Evolutionary conservation across 345 rosid genomes (phyloP).

Genomic region (Dipteronia dyeriana): DNA sequence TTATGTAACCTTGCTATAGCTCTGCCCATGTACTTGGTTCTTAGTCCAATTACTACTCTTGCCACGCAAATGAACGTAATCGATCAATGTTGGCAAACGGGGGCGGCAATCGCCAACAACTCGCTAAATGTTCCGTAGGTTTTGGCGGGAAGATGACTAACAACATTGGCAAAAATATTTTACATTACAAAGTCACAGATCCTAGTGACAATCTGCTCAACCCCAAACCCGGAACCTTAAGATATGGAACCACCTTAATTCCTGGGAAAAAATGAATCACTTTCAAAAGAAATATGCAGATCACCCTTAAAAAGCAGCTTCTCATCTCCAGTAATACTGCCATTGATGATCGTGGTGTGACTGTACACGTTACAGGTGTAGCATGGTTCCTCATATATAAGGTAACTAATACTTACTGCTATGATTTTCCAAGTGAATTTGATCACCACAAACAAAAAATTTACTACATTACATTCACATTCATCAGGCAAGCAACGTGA

Average conservation of each 20-base stretch:
- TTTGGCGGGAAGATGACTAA: slow-evolving; percentile 65
- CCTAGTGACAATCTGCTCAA: slow-evolving; percentile 62
- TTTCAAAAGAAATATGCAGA: slow-evolving; percentile 59
- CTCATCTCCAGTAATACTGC: slow-evolving; percentile 66
- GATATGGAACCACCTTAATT: slow-evolving; percentile 63
- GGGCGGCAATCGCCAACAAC: slow-evolving; percentile 46
- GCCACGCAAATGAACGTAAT: slow-evolving; percentile 52
- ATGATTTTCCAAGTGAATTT: neutral
- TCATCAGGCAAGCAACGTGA: slow-evolving; percentile 52
- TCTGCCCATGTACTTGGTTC: slow-evolving; percentile 20
- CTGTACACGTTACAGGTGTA: slow-evolving; percentile 51
- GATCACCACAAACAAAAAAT: neutral
- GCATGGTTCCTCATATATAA: slow-evolving; percentile 61
- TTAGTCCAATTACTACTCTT: neutral
- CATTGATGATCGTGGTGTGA: slow-evolving; percentile 71
- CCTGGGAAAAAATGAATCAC: slow-evolving; percentile 70
- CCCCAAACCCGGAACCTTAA: slow-evolving; percentile 65
- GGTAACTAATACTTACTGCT: slow-evolving; percentile 21
- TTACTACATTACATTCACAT: neutral
- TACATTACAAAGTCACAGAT: slow-evolving; percentile 56
- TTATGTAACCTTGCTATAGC: slow-evolving; percentile 18
- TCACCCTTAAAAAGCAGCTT: slow-evolving; percentile 54
- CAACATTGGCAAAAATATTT: slow-evolving; percentile 51
- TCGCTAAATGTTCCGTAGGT: slow-evolving; percentile 65
- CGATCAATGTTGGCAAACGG: slow-evolving; percentile 66